Evolutionary conservation across 768 basidiomycete genomes (phyloP).

Genomic region (Boletus eberwhitei): DNA sequence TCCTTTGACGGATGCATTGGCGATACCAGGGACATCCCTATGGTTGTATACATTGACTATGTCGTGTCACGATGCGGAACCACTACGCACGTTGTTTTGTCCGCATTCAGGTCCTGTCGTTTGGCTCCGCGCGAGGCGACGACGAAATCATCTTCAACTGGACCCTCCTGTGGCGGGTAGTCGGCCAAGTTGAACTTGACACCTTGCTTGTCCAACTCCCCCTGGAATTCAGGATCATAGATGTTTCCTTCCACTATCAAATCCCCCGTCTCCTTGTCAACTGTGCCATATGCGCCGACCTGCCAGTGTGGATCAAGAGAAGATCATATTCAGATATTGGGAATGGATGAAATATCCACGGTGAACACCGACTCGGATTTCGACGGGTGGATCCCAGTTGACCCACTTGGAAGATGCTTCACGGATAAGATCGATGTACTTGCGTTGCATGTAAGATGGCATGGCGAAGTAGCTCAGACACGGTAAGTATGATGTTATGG

Average conservation of each 20-base stretch:
- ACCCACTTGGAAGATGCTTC: conserved; percentile 33
- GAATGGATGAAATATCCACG: not conserved
- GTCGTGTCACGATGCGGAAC: not conserved
- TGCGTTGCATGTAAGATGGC: conserved; percentile 21
- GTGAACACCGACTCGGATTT: conserved; percentile 22
- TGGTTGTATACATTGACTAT: not conserved
- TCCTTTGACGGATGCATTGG: conserved; percentile 28
- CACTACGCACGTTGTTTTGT: conserved; percentile 17
- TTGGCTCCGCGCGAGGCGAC: conserved; percentile 21
- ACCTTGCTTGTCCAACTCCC: conserved; percentile 12
- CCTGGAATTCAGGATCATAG: conserved; percentile 26
- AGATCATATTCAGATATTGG: not conserved
- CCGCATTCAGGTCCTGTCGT: conserved; percentile 2
- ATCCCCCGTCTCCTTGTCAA: conserved; percentile 31
- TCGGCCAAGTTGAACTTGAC: conserved; percentile 13
- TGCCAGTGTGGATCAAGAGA: not conserved
- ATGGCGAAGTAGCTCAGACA: not conserved
- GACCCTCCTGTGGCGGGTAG: conserved; percentile 13
- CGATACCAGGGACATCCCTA: conserved; percentile 19
- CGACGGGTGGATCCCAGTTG: conserved; percentile 34
- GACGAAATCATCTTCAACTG: conserved; percentile 22
- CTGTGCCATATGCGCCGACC: conserved; percentile 35
- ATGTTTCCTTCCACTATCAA: conserved; percentile 34
- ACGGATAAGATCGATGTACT: conserved; percentile 35
- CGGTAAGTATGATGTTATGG: too few species aligned